Conservation (phyloP, 805 yeast species). For the Wickerhamomyces chaumierensis region DNA sequence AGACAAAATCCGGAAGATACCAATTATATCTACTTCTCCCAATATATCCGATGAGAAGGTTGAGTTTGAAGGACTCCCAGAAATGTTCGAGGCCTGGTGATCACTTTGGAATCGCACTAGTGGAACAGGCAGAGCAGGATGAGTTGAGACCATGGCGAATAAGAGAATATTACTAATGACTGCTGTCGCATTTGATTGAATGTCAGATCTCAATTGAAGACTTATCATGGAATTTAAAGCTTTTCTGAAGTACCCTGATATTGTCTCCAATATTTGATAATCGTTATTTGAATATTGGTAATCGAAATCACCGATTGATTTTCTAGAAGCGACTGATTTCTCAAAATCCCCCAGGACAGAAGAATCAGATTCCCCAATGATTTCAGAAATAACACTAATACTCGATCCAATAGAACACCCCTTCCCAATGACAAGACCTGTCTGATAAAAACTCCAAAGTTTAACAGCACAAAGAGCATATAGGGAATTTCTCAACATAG, state of each 20-base stretch:
- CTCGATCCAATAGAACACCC: background rate
- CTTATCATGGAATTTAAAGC: background rate
- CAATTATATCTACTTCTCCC: slow-evolving; percentile 6
- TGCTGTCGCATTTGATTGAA: slow-evolving; percentile 4
- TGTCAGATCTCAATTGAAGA: slow-evolving; percentile 1
- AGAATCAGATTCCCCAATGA: no score
- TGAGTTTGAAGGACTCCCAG: no score
- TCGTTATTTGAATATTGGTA: background rate
- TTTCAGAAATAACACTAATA: no score
- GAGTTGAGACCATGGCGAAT: slow-evolving; percentile 12
- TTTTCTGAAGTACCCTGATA: background rate
- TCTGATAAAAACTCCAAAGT: slow-evolving; percentile 7
- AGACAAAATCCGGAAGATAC: slow-evolving; percentile 8
- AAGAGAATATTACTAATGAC: slow-evolving; percentile 11
- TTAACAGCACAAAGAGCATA: slow-evolving; percentile 12
- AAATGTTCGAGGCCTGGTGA: slow-evolving; percentile 1
- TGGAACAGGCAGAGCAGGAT: slow-evolving; percentile 10
- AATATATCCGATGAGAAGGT: no score
- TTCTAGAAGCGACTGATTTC: no score
- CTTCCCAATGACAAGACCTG: background rate
- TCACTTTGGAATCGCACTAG: slow-evolving; percentile 6
- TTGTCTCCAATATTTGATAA: background rate
- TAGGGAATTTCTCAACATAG: slow-evolving; percentile 9
- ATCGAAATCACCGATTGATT: no score
- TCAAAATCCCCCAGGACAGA: no score